Evolutionary conservation across 2,329 filamentous ascomycete species (phyloP), one percentile per base, ranked within the genome.

Genomic region (Sporothrix pallida): DNA sequence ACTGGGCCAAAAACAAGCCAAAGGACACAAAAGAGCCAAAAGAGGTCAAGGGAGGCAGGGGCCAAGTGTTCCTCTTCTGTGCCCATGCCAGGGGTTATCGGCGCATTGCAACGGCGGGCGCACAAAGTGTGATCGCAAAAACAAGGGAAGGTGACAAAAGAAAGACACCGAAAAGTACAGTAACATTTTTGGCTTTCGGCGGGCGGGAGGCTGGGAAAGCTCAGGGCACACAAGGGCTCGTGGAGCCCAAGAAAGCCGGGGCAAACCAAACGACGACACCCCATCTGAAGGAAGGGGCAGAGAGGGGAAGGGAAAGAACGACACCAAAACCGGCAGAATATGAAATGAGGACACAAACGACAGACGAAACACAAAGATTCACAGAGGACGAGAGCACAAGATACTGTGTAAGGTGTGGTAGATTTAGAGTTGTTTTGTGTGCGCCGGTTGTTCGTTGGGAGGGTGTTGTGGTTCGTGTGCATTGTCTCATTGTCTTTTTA

Each of bases 341-440:
- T 26, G 17, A 44, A 31, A 12, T 23, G 62, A 48, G 31, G 31
- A 7, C 31, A 37, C 31, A 37, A 2, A 37, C 31, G 31, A 37
- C 31, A 37, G 31, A 37, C 31, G 31, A 42, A 62, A 42, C 26
- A 60, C 23, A 60, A 13, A 37, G 26, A 37, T 3, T 37, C 31
- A 37, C 31, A 37, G 31, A 37, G 31, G 31, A 37, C 31, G 31
- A 37, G 58, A n/a, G 9, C 31, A 31, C n/a, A 67, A 65, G 37
- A 65, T 65, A 46, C 12, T 65, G 37, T 67, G 62, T 48, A 9
- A 26, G 42, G 62, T 67, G 65, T 13, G 48, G 65, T 69, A 20
- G 50, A 70, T 70, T 70, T 70, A 48, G 52, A 46, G 68, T 70
- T 70, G 68, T 58, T 1, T 69, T 54, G 46, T 69, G 65, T 52